Conservation (phyloP, 2,329 filamentous ascomycete genomes). For the Chaetothyriales sp. region DNA sequence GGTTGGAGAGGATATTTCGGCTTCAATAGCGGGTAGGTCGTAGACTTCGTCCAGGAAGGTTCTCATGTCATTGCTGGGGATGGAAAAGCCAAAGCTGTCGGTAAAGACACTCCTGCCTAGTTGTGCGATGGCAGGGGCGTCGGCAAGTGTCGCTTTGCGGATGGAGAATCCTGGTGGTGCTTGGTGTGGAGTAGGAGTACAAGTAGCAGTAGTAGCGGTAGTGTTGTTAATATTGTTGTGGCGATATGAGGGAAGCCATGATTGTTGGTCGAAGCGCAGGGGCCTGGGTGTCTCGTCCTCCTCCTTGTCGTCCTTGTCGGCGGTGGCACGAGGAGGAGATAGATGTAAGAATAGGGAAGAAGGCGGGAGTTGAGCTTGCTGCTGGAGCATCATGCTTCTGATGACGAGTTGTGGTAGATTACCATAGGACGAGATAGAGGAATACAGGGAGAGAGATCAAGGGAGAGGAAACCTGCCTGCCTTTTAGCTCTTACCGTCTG, state of each 20-base stretch:
- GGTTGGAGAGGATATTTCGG: conserved; percentile 4
- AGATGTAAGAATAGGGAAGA: neutral
- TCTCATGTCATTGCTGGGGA: conserved; percentile 9
- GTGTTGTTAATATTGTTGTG: neutral
- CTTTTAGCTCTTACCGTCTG: too few species aligned
- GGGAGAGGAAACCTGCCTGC: too few species aligned
- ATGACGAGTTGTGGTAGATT: too few species aligned
- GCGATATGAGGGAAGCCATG: neutral
- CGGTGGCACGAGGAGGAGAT: neutral
- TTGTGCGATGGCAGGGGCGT: conserved; percentile 8
- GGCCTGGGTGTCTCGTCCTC: neutral
- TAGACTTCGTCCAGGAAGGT: conserved; percentile 10
- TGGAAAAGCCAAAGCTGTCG: conserved; percentile 12
- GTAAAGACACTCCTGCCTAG: conserved; percentile 11
- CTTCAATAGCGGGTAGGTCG: conserved; percentile 7
- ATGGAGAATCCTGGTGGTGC: neutral
- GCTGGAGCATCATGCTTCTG: neutral
- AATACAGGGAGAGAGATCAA: too few species aligned
- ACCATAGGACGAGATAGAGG: too few species aligned
- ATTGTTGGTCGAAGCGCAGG: neutral
- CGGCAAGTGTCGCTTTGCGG: conserved; percentile 5
- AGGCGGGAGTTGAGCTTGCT: neutral
- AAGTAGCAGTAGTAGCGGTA: neutral
- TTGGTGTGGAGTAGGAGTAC: neutral
- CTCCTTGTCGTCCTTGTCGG: too few species aligned